Percentiles rank a stretch among this genome's conserved stretches.
These are phyloP conservation scores for Xylaria castorea DNA, from an alignment of 495 filamentous ascomycete genomes.

Conservation along the genomic window DNA sequence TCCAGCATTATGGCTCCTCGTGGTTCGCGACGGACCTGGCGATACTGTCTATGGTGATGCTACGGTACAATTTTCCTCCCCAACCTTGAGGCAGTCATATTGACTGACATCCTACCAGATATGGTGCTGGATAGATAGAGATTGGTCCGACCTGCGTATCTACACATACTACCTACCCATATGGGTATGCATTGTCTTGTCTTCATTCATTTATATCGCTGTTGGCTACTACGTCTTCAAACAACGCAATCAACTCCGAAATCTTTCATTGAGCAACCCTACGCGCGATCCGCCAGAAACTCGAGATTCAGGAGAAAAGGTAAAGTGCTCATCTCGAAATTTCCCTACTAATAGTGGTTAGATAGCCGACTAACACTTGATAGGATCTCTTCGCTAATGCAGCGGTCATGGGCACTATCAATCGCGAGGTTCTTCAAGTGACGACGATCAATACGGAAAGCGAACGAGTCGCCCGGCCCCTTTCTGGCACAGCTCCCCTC, in stretches of 20 bases:
- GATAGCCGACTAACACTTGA: background rate
- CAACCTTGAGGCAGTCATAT: background rate
- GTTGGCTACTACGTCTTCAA: constrained; percentile 74
- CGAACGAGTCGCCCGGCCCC: constrained; percentile 28
- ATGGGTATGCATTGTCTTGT: constrained; percentile 78
- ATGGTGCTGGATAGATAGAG: constrained; percentile 83
- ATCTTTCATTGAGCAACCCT: constrained; percentile 53
- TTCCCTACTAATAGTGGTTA: background rate
- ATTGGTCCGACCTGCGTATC: constrained; percentile 76
- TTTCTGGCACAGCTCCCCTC: constrained; percentile 27
- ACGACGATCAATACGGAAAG: constrained; percentile 41
- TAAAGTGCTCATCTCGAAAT: constrained; percentile 6
- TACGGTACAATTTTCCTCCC: constrained; percentile 47
- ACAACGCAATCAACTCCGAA: constrained; percentile 60
- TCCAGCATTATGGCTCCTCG: constrained; percentile 70
- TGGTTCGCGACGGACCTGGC: constrained; percentile 55
- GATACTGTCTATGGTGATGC: constrained; percentile 75
- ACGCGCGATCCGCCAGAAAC: constrained; percentile 26
- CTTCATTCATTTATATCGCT: constrained; percentile 72
- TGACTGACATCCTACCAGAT: constrained; percentile 48
- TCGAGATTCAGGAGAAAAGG: constrained; percentile 52
- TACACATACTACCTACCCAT: constrained; percentile 82
- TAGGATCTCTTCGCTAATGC: constrained; percentile 40
- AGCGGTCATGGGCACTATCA: constrained; percentile 42
- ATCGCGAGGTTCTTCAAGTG: constrained; percentile 40